Evolutionary conservation across 257 asterid genomes (phyloP).

Genomic region (Solanum arcanum): DNA sequence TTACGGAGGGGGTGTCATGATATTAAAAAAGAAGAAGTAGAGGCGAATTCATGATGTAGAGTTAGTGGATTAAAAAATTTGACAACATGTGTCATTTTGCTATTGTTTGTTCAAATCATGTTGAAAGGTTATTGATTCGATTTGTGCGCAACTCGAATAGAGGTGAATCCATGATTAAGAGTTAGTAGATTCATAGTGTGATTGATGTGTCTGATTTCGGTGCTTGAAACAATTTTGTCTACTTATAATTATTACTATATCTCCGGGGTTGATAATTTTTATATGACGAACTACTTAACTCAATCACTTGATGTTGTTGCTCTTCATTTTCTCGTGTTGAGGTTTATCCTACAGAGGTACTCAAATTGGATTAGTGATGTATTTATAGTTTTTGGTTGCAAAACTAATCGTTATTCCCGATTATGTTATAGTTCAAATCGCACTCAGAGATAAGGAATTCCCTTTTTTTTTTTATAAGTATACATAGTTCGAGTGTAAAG

Average conservation of each 20-base stretch:
- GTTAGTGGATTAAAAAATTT: not conserved
- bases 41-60: not conserved
- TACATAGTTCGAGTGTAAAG: not conserved
- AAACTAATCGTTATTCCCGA: not conserved
- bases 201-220: not conserved
- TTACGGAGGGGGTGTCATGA: not conserved
- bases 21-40: not conserved
- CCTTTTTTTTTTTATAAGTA: not conserved
- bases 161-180: not conserved
- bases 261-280: not conserved
- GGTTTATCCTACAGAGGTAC: not conserved
- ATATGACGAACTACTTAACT: not conserved
- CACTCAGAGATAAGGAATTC: not conserved
- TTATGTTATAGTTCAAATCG: not conserved
- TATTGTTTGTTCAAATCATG: not conserved
- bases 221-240: not conserved
- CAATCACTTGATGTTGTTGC: not conserved
- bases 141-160: not conserved
- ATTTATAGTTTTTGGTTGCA: not conserved
- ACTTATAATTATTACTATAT: not conserved
- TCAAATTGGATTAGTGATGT: not conserved
- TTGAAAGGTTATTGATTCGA: not conserved
- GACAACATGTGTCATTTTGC: not conserved
- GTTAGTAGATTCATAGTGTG: not conserved
- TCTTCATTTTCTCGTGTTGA: not conserved